Conservation (phyloP, 192 early-diverging fungal genomes). For the Podila epicladia region DNA sequence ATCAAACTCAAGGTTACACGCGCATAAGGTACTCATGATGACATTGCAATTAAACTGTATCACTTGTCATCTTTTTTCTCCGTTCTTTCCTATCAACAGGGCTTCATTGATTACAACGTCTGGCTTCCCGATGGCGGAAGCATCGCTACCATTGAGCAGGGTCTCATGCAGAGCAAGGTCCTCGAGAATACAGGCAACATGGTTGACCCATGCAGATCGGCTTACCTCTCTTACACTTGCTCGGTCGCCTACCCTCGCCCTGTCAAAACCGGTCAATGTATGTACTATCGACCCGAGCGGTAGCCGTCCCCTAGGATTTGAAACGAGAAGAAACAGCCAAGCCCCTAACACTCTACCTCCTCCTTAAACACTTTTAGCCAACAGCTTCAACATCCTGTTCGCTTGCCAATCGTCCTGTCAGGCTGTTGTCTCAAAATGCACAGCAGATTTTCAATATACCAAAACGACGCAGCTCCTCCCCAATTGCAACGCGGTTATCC, state of each 20-base stretch:
- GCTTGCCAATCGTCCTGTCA: conserved; percentile 52
- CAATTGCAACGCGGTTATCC: conserved; percentile 19
- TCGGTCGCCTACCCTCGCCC: conserved; percentile 43
- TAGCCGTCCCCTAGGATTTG: not conserved
- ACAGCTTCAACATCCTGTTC: conserved; percentile 40
- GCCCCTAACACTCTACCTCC: not conserved
- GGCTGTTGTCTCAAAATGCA: conserved; percentile 21
- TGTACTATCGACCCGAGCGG: not conserved
- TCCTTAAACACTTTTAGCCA: conserved; percentile 1
- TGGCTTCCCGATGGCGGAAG: conserved; percentile 29
- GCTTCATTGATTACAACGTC: conserved; percentile 41
- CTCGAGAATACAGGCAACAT: conserved; percentile 4
- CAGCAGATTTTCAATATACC: conserved; percentile 15
- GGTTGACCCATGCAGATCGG: conserved; percentile 36
- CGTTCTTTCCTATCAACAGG: conserved; percentile 3
- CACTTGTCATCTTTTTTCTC: not conserved
- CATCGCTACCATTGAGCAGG: conserved; percentile 5
- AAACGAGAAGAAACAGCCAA: not conserved
- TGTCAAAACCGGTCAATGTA: conserved; percentile 29
- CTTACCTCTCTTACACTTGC: conserved; percentile 28
- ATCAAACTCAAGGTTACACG: not conserved
- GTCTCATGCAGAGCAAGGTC: not conserved
- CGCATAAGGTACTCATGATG: too few relatives aligned
- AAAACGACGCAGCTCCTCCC: conserved; percentile 33
- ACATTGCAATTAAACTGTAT: too few relatives aligned